Evolutionary conservation across 371 early-diverging fungal genomes (phyloP).

Genomic region (Smittium mucronatum): DNA sequence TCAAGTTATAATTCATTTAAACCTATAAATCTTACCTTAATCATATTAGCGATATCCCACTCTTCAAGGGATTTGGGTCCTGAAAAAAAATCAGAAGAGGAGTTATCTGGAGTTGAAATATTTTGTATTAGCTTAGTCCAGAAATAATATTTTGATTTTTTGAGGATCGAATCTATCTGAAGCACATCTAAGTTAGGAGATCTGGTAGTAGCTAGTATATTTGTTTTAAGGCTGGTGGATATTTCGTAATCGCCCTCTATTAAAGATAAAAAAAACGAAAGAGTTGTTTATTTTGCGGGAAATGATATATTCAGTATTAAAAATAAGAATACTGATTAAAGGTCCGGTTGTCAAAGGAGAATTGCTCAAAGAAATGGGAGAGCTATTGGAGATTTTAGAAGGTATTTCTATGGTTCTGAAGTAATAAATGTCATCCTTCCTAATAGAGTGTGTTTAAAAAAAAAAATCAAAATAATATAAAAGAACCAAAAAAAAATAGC

Average conservation of each 20-base stretch:
- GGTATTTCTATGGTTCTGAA: conserved; percentile 1
- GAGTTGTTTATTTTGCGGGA: no score
- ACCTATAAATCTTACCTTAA: no score
- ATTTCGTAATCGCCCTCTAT: background rate
- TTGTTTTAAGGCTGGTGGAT: background rate
- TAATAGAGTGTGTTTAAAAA: no score
- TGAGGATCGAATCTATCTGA: background rate
- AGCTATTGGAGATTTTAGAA: background rate
- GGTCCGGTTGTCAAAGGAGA: background rate
- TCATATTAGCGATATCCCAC: background rate
- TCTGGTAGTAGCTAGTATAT: background rate
- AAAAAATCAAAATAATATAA: no score
- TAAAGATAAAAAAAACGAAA: no score
- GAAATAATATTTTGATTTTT: background rate
- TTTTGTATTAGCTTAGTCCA: background rate
- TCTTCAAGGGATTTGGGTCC: background rate
- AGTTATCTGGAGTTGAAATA: background rate
- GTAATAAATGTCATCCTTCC: conserved; percentile 21
- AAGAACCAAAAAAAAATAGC: no score
- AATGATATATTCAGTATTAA: no score
- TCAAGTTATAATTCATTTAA: no score
- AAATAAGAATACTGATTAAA: background rate
- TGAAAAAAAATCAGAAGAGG: background rate
- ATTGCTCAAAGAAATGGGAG: background rate
- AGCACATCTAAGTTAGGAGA: background rate